Evolutionary conservation across 345 rosid species (phyloP).

Genomic region (Gossypium arboreum): DNA sequence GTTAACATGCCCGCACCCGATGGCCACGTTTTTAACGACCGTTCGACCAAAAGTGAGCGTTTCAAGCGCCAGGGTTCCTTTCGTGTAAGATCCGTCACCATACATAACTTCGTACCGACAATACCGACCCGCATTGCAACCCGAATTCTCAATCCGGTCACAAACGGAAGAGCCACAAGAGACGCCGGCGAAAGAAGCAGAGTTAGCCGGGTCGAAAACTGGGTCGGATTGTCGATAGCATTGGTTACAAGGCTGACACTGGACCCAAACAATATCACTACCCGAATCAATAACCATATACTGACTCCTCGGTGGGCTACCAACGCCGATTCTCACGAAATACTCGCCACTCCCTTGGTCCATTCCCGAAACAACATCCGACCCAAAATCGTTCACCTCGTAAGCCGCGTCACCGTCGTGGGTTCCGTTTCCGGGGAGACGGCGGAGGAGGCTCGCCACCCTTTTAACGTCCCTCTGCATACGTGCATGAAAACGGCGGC

Average conservation of each 20-base stretch:
- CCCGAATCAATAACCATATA: conserved; percentile 94
- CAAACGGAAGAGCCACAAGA: conserved; percentile 77
- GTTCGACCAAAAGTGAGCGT: conserved; percentile 69
- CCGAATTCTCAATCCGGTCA: conserved; percentile 64
- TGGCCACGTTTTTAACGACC: conserved; percentile 64
- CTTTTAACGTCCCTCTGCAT: conserved; percentile 58
- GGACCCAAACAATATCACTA: conserved; percentile 97
- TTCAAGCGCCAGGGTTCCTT: conserved; percentile 81
- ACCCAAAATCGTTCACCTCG: conserved; percentile 54
- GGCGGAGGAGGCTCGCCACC: conserved; percentile 51
- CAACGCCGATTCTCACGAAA: conserved; percentile 86
- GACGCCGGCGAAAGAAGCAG: conserved; percentile 70
- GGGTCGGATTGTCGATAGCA: conserved; percentile 94
- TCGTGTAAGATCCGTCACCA: conserved; percentile 94
- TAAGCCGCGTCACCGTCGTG: conserved; percentile 8
- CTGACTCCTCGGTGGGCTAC: conserved; percentile 80
- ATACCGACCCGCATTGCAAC: conserved; percentile 65
- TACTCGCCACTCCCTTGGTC: conserved; percentile 96
- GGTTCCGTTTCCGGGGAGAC: conserved; percentile 27
- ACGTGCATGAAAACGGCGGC: conserved; percentile 59
- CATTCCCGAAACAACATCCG: conserved; percentile 94
- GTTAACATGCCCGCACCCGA: conserved; percentile 91
- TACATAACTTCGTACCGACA: conserved; percentile 83
- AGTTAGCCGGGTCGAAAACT: conserved; percentile 75
- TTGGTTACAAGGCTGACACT: conserved; percentile 85